Evolutionary conservation across 768 basidiomycete species (phyloP), one percentile per base, ranked within the genome.

Genomic region (Auricularia cornea): DNA sequence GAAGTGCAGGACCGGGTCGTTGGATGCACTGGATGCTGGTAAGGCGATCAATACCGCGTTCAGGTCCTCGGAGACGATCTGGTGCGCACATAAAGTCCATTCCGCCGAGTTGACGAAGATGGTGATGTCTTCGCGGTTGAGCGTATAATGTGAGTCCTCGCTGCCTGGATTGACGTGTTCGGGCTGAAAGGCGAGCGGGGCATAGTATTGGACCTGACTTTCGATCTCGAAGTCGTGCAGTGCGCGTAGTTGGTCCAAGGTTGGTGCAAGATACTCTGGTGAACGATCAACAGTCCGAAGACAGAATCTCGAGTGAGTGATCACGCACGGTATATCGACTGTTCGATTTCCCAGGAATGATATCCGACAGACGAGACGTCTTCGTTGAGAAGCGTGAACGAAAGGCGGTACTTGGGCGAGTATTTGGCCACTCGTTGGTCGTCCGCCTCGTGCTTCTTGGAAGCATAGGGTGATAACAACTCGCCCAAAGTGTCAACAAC

Each of bases 41-140:
- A 31, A 14, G 5, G 48, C 32, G 23, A 61, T 69, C 62, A 70
- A 63, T 32, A 31, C 18, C 59, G 1, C 30, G 59, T n/a, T n/a
- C 52, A 51, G 29, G 56, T 29, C 54, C 4, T 3, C n/a, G 12
- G 59, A 20, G 2, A 66, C 6, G 35, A 38, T 41, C 30, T 52
- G 11, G 52, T 54, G 32, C 80, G 68, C 68, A 94, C 95, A 94
- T 59, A 99, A 71, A 14, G 89, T 90, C 97, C 97, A 99, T 70
- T 94, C 88, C 3, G 94, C 97, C 5, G 93, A 93, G 70, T 99
- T 99, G 48, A 99, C 81, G 70, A 99, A 99, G 0, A 95, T 87
- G 16, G 90, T 94, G 64, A 97, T 80, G 69, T 96, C 87, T 67
- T 94, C 94, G 60, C 85, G 84, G 1, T 83, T 84, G 41, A 98